These are phyloP conservation scores for Cercophora sp. DNA, from an alignment of 495 filamentous ascomycete genomes.

Conservation along the genomic window DNA sequence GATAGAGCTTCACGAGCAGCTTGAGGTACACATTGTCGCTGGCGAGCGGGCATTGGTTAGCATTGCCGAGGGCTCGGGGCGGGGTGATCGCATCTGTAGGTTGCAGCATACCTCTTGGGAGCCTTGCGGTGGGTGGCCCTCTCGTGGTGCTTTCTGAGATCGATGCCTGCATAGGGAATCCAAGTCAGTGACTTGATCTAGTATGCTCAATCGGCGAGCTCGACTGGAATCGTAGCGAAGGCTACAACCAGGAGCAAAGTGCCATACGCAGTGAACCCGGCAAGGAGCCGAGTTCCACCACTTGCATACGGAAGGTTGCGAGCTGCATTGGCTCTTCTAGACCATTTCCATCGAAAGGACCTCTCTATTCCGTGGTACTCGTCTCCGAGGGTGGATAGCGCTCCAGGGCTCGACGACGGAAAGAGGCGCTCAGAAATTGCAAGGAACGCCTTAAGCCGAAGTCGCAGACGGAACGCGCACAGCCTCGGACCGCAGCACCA, in stretches of 20 bases:
- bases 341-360: too few relatives aligned
- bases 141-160: conserved; percentile 78
- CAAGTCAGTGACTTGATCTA: conserved; percentile 7
- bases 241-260: background rate
- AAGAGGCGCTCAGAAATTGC: too few relatives aligned
- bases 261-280: background rate
- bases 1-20: conserved; percentile 97
- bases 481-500: too few relatives aligned
- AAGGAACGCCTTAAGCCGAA: too few relatives aligned
- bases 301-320: conserved; percentile 1
- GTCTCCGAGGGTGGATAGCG: too few relatives aligned
- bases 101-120: conserved; percentile 58
- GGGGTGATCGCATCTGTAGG: background rate
- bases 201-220: conserved; percentile 9
- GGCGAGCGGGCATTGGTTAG: background rate
- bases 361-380: too few relatives aligned
- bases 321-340: too few relatives aligned
- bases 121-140: conserved; percentile 85
- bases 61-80: background rate
- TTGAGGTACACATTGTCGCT: conserved; percentile 95
- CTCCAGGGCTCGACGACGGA: too few relatives aligned
- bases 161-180: conserved; percentile 50
- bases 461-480: too few relatives aligned
- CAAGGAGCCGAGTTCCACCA: background rate
- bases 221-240: background rate